Evolutionary conservation across 495 filamentous ascomycete species (phyloP), one percentile per base, ranked within the genome.

Genomic region (Cudoniella acicularis): DNA sequence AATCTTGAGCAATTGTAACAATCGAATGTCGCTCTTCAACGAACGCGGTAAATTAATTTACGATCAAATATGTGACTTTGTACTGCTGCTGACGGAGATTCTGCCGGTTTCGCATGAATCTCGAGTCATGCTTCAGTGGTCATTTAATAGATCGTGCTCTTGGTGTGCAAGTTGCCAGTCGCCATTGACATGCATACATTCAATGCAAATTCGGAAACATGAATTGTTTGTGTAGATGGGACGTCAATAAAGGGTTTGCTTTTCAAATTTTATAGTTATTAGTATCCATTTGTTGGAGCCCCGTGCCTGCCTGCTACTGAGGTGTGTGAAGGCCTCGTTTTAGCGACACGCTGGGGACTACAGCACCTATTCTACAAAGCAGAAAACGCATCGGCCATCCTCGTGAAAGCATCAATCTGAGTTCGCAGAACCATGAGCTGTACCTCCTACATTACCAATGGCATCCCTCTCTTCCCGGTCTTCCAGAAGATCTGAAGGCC

Each of bases 401-500:
- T 17, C n/a, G 22, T 42, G 41, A 59, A 49, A 10, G n/a, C 47
- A 47, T 58, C 57, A 43, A 57, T 61, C 53, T 47, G 41, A 52
- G 24, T 26, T 55, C 41, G 54, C 57, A 64, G 70, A 69, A 68
- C 27, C 48, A 71, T 68, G 66, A 69, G 54, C 64, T 66, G 54
- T 67, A 67, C 51, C 40, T 57, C 61, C 56, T 41, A 42, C 56
- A 60, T 49, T 23, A 45, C 57, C 53, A 64, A 64, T 66, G 66
- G 64, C 66, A 43, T 64, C 66, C 54, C 21, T 54, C 43, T 68
- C 70, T 64, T 67, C 72, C 48, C 70, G 71, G 52, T 72, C 64
- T 57, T 67, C 70, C 58, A 65, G 72, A 66, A 69, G 65, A 67
- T 51, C 62, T 69, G 72, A 73, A 65, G 67, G 67, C 56, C 65